Conservation (phyloP, 345 rosid genomes). For the Iberis pinnata region DNA sequence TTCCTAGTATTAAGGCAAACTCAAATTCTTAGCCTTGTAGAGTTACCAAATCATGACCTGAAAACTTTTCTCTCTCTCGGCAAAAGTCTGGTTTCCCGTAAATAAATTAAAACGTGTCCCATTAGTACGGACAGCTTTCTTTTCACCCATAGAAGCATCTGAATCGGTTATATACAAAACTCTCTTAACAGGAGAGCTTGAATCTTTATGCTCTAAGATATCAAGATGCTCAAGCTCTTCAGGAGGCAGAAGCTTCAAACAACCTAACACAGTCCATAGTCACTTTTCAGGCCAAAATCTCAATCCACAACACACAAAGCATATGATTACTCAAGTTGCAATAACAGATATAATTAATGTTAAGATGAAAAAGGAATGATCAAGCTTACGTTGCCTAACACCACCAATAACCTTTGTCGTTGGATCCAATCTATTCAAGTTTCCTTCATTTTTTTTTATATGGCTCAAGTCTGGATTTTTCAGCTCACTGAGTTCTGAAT, state of each 20-base stretch:
- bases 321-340: no score
- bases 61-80: slow-evolving; percentile 73
- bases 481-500: slow-evolving; percentile 8
- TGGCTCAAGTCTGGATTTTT: slow-evolving; percentile 11
- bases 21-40: slow-evolving; percentile 19
- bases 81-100: slow-evolving; percentile 71
- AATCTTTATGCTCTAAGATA: slow-evolving; percentile 39
- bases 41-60: slow-evolving; percentile 44
- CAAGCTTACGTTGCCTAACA: slow-evolving; percentile 29
- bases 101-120: slow-evolving; percentile 67
- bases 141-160: slow-evolving; percentile 23
- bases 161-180: slow-evolving; percentile 48
- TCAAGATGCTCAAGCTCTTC: slow-evolving; percentile 70
- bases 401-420: slow-evolving; percentile 30
- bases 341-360: no score
- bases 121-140: slow-evolving; percentile 26
- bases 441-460: slow-evolving; percentile 20
- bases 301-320: background rate
- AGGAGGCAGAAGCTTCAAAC: slow-evolving; percentile 69
- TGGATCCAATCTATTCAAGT: slow-evolving; percentile 32
- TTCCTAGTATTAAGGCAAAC: background rate
- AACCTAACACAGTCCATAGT: slow-evolving; percentile 42
- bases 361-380: background rate
- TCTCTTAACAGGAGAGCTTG: slow-evolving; percentile 44
- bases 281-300: background rate